Base-by-base conservation (phyloP, 2,329 filamentous ascomycete species). In the Aurifilum marmelostoma region DNA sequence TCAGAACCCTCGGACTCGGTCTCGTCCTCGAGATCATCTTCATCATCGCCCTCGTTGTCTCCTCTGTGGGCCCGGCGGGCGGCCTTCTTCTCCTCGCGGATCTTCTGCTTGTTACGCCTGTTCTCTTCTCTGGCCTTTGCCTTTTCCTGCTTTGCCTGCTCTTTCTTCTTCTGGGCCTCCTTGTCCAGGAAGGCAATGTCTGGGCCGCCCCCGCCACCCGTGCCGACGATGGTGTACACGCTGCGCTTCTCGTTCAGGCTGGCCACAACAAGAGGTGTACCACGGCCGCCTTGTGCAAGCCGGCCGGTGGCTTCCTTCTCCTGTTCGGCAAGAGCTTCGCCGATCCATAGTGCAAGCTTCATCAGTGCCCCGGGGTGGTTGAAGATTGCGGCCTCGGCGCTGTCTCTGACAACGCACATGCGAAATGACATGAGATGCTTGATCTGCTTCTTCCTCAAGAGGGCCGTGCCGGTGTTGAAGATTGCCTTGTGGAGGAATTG, bases 331-430 rank as follows among this genome's bases (percentile, higher is more conserved):
- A 98, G 90, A 0, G 96, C 96, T 80, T 98, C 95, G 60, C 92
- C 93, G 56, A 99, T 88, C 96, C 96, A 99, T 3, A 97, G 85
- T 0, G 95, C 94, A 18, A 99, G 86, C 79, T 98, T 97, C 2
- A 94, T 97, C 32, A 99, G 83, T 1, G 96, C 96, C 7, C 94
- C 93, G 0, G 96, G 94, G 76, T 98, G 95, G 0, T 91, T 94
- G 80, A 99, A 99, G 14, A 98, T 86, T n/a, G 87, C 82, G 0
- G 97, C 91, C 74, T 98, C 96, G 0, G 94, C 93, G 0, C 95
- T 94, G 76, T 98, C 96, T 77, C 97, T 97, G 74, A 99, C 94
- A 4, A 98, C 92, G 43, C 92, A 97, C 86, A 99, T 94, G 63
- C 96, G 92, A 79, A 98, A 99, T 0, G 95, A 92, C 62, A 93